Conservation (phyloP, 306 rosid genomes). For the Inga leiocalycina region DNA sequence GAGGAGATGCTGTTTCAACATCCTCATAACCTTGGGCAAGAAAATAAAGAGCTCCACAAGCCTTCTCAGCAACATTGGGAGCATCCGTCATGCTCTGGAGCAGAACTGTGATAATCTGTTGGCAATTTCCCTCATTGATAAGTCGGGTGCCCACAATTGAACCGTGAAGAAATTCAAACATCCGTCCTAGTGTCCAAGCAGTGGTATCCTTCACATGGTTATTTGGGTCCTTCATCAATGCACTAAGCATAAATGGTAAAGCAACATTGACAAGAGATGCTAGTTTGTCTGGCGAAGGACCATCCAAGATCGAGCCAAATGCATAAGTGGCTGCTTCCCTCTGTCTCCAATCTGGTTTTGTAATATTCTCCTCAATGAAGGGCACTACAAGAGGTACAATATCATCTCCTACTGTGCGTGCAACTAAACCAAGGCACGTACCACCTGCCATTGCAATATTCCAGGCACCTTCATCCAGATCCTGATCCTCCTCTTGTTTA, state of each 20-base stretch:
- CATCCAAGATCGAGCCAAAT: slow-evolving; percentile 93
- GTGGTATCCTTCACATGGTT: slow-evolving; percentile 96
- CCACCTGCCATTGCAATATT: slow-evolving; percentile 98
- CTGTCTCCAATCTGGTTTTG: slow-evolving; percentile 92
- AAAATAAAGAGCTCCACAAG: slow-evolving; percentile 91
- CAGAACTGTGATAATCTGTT: slow-evolving; percentile 82
- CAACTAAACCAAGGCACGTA: slow-evolving; percentile 91
- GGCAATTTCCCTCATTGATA: slow-evolving; percentile 74
- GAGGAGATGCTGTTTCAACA: slow-evolving; percentile 59
- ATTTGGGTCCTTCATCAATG: slow-evolving; percentile 72
- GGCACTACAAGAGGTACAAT: slow-evolving; percentile 84
- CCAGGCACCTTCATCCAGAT: slow-evolving; percentile 97
- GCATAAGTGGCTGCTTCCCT: slow-evolving; percentile 95
- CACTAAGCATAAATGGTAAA: slow-evolving; percentile 75
- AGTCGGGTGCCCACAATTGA: slow-evolving; percentile 71
- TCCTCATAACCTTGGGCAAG: slow-evolving; percentile 94
- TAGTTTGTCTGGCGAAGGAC: slow-evolving; percentile 81
- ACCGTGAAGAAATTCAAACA: slow-evolving; percentile 90
- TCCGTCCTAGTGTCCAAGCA: slow-evolving; percentile 93
- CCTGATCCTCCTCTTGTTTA: slow-evolving; percentile 96
- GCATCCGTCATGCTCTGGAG: slow-evolving; percentile 94
- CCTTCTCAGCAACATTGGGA: slow-evolving; percentile 94
- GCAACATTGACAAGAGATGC: slow-evolving; percentile 75
- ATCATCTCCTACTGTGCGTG: slow-evolving; percentile 87
- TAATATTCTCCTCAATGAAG: slow-evolving; percentile 82